Conservation (phyloP, 371 early-diverging fungal species). For the Coemansia sp. region DNA sequence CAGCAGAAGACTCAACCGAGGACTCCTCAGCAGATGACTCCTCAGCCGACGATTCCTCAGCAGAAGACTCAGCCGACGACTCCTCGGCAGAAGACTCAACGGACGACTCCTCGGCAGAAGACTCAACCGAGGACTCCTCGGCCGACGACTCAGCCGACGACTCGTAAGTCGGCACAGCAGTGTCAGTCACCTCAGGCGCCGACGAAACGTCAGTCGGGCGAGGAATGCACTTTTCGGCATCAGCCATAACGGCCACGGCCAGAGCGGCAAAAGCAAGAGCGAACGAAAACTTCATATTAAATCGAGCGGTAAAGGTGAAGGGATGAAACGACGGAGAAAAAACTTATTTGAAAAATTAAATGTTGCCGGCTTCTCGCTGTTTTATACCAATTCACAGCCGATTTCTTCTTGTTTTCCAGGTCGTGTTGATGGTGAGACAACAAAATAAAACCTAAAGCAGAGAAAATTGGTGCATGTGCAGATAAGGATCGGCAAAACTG, state of each 20-base stretch:
- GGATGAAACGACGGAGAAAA: no score
- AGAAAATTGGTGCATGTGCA: no score
- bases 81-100: no score
- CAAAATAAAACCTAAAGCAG: background rate
- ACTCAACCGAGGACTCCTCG: background rate
- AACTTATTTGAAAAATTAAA: background rate
- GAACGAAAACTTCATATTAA: conserved; percentile 38
- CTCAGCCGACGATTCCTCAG: no score
- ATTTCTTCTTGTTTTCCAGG: no score
- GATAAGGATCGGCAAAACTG: background rate
- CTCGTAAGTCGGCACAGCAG: background rate
- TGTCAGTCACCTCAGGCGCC: background rate
- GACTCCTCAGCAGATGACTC: background rate
- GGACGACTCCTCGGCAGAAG: no score
- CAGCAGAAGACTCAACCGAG: background rate
- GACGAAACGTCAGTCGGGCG: conserved; percentile 25
- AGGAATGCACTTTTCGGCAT: conserved; percentile 35
- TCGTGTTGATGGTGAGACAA: background rate
- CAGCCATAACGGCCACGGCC: conserved; percentile 29
- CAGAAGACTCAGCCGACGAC: no score
- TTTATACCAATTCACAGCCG: no score
- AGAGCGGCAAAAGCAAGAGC: conserved; percentile 24
- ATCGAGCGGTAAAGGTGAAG: background rate
- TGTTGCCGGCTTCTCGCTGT: background rate
- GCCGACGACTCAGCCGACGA: background rate